These are phyloP conservation scores for Musa itinerans DNA, from an alignment of 176 grass and related monocot species.

Conservation along the genomic window DNA sequence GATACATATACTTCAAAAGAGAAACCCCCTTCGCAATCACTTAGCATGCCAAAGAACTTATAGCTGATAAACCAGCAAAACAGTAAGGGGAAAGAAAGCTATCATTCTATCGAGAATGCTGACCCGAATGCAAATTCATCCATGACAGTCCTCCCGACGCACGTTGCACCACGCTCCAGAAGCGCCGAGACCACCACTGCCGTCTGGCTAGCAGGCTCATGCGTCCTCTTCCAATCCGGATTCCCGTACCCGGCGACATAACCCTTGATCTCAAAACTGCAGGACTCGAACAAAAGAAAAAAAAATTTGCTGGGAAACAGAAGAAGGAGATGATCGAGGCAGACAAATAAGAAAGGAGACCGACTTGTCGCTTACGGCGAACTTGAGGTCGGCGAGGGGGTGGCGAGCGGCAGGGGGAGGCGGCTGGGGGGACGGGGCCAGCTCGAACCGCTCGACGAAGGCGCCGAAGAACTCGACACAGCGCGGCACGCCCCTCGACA, in stretches of 20 bases:
- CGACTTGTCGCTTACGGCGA: slow-evolving; percentile 91
- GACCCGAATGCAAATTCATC: slow-evolving; percentile 89
- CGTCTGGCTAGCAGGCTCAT: slow-evolving; percentile 39
- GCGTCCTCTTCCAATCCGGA: slow-evolving; percentile 89
- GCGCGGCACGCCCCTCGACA: slow-evolving; percentile 18
- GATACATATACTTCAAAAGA: too few relatives aligned
- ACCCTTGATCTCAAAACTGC: slow-evolving; percentile 82
- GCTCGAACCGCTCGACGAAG: slow-evolving; percentile 68
- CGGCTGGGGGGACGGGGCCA: slow-evolving; percentile 45
- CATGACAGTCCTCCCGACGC: slow-evolving; percentile 73
- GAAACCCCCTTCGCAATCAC: too few relatives aligned
- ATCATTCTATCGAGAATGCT: background rate
- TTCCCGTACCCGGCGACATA: slow-evolving; percentile 80
- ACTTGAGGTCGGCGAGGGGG: slow-evolving; percentile 46
- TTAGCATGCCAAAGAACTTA: background rate
- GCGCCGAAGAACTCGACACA: slow-evolving; percentile 31
- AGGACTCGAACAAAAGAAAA: slow-evolving; percentile 7
- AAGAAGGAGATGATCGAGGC: slow-evolving; percentile 9
- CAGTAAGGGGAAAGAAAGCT: too few relatives aligned
- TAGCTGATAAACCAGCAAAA: background rate
- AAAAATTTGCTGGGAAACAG: too few relatives aligned
- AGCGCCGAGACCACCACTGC: slow-evolving; percentile 48
- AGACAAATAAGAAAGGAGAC: background rate
- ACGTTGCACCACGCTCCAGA: slow-evolving; percentile 61
- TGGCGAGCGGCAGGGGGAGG: slow-evolving; percentile 58